These are phyloP conservation scores for Piromyces finnis DNA, from an alignment of 192 early-diverging fungal species.

Conservation along the genomic window DNA sequence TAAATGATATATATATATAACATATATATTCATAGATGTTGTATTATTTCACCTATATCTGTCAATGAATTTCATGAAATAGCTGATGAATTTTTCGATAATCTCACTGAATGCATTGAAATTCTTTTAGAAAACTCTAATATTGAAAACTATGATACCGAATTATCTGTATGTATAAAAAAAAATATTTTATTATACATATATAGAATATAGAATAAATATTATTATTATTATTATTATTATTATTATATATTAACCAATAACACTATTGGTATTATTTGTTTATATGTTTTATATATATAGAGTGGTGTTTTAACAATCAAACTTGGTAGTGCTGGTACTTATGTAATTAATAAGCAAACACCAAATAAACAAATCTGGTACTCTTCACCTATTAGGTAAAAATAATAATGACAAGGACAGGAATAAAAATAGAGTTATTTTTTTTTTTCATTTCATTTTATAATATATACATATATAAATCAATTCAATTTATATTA, in stretches of 20 bases:
- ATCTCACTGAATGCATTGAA: not conserved
- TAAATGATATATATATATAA: too few relatives aligned
- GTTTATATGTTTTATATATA: not conserved
- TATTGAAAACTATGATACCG: not conserved
- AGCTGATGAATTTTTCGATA: not conserved
- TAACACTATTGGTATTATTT: too few relatives aligned
- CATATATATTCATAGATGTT: too few relatives aligned
- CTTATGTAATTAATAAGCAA: constrained; percentile 96
- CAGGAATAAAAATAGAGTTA: too few relatives aligned
- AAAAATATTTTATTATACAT: too few relatives aligned
- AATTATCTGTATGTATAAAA: not conserved
- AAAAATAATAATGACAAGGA: too few relatives aligned
- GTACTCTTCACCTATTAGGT: constrained; percentile 68
- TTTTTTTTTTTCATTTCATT: not conserved
- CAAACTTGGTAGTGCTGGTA: constrained; percentile 52
- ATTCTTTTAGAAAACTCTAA: not conserved
- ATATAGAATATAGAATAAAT: too few relatives aligned
- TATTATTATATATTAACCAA: too few relatives aligned
- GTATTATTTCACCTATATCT: not conserved
- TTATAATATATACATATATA: too few relatives aligned
- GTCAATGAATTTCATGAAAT: not conserved
- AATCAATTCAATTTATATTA: too few relatives aligned
- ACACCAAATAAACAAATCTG: constrained; percentile 97
- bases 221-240: too few relatives aligned
- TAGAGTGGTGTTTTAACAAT: constrained; percentile 74